Base-by-base conservation (phyloP, 352 stramenopile species). In the Pythium periplocum region DNA sequence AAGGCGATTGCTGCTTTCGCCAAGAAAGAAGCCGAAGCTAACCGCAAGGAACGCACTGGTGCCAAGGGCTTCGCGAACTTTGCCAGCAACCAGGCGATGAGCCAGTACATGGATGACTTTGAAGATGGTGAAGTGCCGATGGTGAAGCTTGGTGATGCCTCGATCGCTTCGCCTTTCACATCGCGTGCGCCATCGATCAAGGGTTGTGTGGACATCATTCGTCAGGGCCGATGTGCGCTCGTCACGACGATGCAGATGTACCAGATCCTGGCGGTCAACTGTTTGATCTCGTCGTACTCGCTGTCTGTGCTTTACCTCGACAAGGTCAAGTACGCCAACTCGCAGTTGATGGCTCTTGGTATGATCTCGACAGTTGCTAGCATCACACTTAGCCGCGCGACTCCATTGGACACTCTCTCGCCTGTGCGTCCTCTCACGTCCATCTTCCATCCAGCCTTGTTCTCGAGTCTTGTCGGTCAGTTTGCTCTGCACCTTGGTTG, bases 241-340 rank as follows among this genome's bases (percentile, higher is more conserved):
- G 96, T 99, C 10, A 99, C 95, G 12, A 99, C 98, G 45, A 95
- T 99, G 66, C 96, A 99, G 76, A 97, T 98, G 83, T 98, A 99
- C 73, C 96, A 98, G 73, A 99, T 99, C 60, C 71, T 99, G 46
- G 96, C 95, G 26, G 84, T 99, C 0, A 98, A 99, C 75, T 99
- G 97, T 67, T 74, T 99, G 3, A 97, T 98, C 48, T 98, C 90
- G 69, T 98, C 96, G 49, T 98, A 98, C 71, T 98, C 97, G 56
- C 79, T 99, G n/a, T 98, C 93, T 6, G 97, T 96, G 62, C 74
- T 99, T 26, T 99, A 98, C 68, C 71, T 99, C 31, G 85, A 98
- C 66, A 98, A 98, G 58, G 96, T 99, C 38, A 99, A 99, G 75
- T 98, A 98, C 66, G 96, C 96, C 5, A 98, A 99, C 82, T 94